These are phyloP conservation scores for Miamiensis avidus DNA, from an alignment of 169 alveolate species.

Conservation along the genomic window DNA sequence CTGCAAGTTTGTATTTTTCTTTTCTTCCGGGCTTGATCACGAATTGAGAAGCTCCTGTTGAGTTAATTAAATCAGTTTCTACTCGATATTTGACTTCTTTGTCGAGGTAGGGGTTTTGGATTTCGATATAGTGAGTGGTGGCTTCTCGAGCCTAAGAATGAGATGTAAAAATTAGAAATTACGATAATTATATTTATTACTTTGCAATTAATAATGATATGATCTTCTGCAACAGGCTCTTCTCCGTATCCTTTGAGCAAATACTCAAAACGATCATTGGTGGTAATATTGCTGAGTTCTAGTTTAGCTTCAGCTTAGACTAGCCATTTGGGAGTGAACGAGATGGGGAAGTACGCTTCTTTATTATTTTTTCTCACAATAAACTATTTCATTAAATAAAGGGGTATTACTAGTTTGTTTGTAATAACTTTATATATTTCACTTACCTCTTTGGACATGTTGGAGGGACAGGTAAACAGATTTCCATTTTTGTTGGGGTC, in stretches of 20 bases:
- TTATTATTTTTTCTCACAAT: conserved; percentile 75
- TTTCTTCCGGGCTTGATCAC: conserved; percentile 33
- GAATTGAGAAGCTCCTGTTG: conserved; percentile 44
- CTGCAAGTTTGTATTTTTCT: conserved; percentile 59
- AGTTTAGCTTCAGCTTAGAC: conserved; percentile 78
- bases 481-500: conserved; percentile 68
- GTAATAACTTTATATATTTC: too few relatives aligned
- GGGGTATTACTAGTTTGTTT: conserved; percentile 29
- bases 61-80: conserved; percentile 76
- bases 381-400: conserved; percentile 57
- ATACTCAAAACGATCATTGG: conserved; percentile 89
- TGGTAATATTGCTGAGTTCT: conserved; percentile 71
- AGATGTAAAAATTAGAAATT: too few relatives aligned
- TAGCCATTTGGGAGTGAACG: conserved; percentile 88
- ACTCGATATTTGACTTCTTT: conserved; percentile 76
- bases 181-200: not conserved
- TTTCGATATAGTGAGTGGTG: conserved; percentile 72
- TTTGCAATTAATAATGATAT: conserved; percentile 83
- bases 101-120: conserved; percentile 63
- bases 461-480: not conserved
- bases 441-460: not conserved
- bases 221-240: conserved; percentile 94
- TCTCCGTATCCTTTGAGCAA: conserved; percentile 90
- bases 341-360: conserved; percentile 76
- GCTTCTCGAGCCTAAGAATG: conserved; percentile 75